These are phyloP conservation scores for Gnetum montanum DNA, from an alignment of 75 land plant genomes.

Conservation along the genomic window DNA sequence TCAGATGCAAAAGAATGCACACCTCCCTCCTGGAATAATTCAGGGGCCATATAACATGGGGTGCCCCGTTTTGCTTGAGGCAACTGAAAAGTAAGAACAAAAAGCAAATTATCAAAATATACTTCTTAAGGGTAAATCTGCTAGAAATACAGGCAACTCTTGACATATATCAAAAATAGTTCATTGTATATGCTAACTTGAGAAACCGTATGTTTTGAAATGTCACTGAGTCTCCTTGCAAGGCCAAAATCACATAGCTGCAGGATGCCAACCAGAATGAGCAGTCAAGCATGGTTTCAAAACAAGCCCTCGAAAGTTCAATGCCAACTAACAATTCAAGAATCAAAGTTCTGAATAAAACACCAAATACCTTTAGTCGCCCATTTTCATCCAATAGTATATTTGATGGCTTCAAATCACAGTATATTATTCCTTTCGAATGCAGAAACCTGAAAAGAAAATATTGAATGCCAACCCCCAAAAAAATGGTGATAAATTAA, in stretches of 20 bases:
- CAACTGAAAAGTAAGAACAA: slow-evolving; percentile 30
- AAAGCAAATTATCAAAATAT: slow-evolving; percentile 1
- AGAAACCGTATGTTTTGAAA: slow-evolving; percentile 68
- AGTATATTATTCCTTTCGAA: slow-evolving; percentile 92
- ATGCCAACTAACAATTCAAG: neutral
- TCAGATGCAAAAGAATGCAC: slow-evolving; percentile 98
- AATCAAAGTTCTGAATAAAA: too few species aligned
- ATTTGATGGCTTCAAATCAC: slow-evolving; percentile 96
- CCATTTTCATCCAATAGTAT: slow-evolving; percentile 96
- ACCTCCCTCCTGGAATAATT: slow-evolving; percentile 93
- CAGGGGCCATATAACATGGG: slow-evolving; percentile 99
- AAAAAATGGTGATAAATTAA: too few species aligned
- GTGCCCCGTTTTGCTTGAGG: slow-evolving; percentile 97
- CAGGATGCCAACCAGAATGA: slow-evolving; percentile 12
- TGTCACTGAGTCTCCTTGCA: slow-evolving; percentile 79
- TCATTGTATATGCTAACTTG: slow-evolving; percentile 33
- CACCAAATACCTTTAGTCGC: slow-evolving; percentile 78
- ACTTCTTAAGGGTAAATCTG: neutral
- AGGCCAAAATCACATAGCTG: slow-evolving; percentile 98
- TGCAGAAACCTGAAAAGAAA: slow-evolving; percentile 83
- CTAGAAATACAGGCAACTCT: neutral
- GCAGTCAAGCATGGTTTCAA: neutral
- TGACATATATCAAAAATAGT: neutral
- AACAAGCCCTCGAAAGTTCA: too few species aligned
- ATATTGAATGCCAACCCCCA: neutral